Base-by-base conservation (phyloP, 352 stramenopile species). In the Phytophthora fragariaefolia region DNA sequence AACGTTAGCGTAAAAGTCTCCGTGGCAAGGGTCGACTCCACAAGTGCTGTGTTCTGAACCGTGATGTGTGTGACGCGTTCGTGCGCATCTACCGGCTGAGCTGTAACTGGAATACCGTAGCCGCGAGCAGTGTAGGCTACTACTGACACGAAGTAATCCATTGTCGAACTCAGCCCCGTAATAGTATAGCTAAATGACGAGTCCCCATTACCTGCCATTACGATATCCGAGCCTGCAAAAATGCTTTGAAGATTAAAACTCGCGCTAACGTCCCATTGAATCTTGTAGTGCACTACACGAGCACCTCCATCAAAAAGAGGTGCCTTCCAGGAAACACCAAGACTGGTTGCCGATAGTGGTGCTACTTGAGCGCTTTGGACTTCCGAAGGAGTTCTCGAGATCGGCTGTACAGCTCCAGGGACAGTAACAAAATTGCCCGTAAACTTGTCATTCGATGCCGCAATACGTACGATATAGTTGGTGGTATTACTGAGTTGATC, bases 211-310 rank as follows among this genome's bases (percentile, higher is more conserved):
- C 48, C 15, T 9, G 49, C 57, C 30, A 66, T 43, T 40, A 93
- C 64, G 3, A 79, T 59, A 3, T 78, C 74, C 0, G 77, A 87
- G 2, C 80, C 85, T 2, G 83, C 58, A 22, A 82, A 89, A 22
- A 90, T 75, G 24, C 76, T 90, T 62, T 91, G 79, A 52, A 83
- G 72, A 30, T 95, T 83, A 69, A 98, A 98, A 28, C 73, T 80
- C 9, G 78, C 66, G 38, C 85, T 93, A 18, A 86, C 79, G 54
- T 98, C 95, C 94, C 95, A 98, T 72, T 98, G 89, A 7, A 99
- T 69, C 24, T 89, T 91, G 78, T 98, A 99, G 52, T 96, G 82
- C n/a, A 84, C 80, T 15, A 98, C 71, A 6, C 38, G 46, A n/a
- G 85, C 63, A 0, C 94, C 96, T 12, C 93, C 91, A 54, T 84